A percentile compares a stretch with the other conserved stretches of the same genome.
These are phyloP conservation scores for Nakazawaea anatomiae DNA, from an alignment of 805 yeast species.

Conservation along the genomic window DNA sequence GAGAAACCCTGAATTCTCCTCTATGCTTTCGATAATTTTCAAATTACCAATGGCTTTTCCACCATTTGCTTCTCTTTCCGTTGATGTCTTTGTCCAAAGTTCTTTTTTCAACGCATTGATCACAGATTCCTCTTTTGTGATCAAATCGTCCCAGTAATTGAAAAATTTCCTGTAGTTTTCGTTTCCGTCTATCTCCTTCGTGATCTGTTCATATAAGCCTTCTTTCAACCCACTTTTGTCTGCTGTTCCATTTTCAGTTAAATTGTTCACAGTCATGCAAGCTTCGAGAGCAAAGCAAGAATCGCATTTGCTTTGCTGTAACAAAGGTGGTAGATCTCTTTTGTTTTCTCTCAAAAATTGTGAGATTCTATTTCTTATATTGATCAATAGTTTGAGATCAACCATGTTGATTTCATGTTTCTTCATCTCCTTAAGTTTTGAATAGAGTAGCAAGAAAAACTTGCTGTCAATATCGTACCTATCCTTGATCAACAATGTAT, in stretches of 20 bases:
- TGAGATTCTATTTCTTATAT: constrained; percentile 68
- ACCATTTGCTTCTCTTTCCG: constrained; percentile 51
- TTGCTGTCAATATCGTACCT: constrained; percentile 66
- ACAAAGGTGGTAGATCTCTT: constrained; percentile 47
- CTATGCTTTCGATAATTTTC: constrained; percentile 28
- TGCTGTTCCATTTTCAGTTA: constrained; percentile 53
- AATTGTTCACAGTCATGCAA: constrained; percentile 62
- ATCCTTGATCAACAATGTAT: constrained; percentile 73
- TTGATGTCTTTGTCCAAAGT: constrained; percentile 58
- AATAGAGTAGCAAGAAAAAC: constrained; percentile 67
- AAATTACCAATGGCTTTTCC: constrained; percentile 58
- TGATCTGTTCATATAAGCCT: constrained; percentile 41
- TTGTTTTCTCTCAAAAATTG: constrained; percentile 45
- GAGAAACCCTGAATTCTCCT: constrained; percentile 23
- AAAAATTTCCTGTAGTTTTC: constrained; percentile 47
- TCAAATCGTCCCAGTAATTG: constrained; percentile 64
- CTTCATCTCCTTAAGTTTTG: constrained; percentile 51
- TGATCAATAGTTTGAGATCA: constrained; percentile 64
- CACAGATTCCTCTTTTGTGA: constrained; percentile 70
- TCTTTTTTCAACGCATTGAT: constrained; percentile 47
- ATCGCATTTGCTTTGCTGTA: constrained; percentile 51
- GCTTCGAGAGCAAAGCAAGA: constrained; percentile 47
- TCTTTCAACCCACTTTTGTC: constrained; percentile 46
- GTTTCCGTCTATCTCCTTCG: constrained; percentile 41
- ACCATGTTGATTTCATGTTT: constrained; percentile 44